These are phyloP conservation scores for Moesziomyces sp. DNA, from an alignment of 1,284 basidiomycete species.

Conservation along the genomic window DNA sequence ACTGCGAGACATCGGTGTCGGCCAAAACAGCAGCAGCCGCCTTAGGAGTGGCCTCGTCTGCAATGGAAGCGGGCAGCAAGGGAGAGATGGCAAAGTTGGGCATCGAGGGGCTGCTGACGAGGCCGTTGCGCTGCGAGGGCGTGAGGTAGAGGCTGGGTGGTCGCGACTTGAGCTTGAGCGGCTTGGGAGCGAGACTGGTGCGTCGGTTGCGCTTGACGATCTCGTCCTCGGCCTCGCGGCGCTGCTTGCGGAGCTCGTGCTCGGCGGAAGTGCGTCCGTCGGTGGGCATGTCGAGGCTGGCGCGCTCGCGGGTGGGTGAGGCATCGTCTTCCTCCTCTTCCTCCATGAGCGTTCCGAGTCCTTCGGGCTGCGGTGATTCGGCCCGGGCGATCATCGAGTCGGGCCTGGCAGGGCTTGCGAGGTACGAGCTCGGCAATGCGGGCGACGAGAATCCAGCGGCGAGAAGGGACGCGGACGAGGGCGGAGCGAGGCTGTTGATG, in stretches of 20 bases:
- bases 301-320: conserved; percentile 45
- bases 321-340: conserved; percentile 62
- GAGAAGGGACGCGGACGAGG: conserved; percentile 19
- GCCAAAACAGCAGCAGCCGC: conserved; percentile 9
- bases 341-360: conserved; percentile 58
- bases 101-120: conserved; percentile 40
- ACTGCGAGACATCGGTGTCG: not conserved
- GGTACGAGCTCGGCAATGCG: conserved; percentile 17
- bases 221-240: conserved; percentile 48
- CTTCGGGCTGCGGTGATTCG: conserved; percentile 48
- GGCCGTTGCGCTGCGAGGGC: conserved; percentile 24
- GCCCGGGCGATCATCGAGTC: conserved; percentile 39
- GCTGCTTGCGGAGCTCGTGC: conserved; percentile 35
- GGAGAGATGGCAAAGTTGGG: conserved; percentile 38
- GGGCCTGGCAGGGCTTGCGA: conserved; percentile 42
- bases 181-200: conserved; percentile 52
- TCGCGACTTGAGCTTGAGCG: conserved; percentile 61
- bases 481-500: conserved; percentile 16
- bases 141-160: conserved; percentile 59
- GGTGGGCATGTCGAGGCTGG: conserved; percentile 31
- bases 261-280: conserved; percentile 18
- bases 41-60: conserved; percentile 27
- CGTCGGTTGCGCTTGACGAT: conserved; percentile 52
- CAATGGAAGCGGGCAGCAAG: conserved; percentile 6
- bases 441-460: conserved; percentile 32